Conservation (phyloP, 139 green algal genomes). For the Zygnema cylindricum region DNA sequence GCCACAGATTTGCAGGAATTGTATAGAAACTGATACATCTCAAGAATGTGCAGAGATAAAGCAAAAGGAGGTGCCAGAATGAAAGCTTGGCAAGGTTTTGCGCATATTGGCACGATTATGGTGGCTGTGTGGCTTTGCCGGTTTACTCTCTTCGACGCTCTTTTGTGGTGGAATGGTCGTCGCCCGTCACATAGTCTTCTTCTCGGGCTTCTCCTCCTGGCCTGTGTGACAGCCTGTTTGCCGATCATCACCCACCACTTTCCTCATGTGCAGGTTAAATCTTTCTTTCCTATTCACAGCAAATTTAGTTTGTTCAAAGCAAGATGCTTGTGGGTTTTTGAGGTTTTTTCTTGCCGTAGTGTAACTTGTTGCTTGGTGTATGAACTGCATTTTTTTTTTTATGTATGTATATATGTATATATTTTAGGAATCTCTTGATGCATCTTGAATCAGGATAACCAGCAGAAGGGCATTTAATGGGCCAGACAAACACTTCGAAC, state of each 20-base stretch:
- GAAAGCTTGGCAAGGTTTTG: constrained; percentile 68
- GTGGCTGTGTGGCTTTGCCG: constrained; percentile 73
- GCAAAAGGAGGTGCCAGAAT: constrained; percentile 7
- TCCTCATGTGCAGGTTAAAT: constrained; percentile 46
- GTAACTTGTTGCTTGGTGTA: no score
- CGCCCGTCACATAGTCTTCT: constrained; percentile 82
- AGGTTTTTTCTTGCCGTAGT: neutral
- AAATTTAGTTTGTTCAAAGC: neutral
- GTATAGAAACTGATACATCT: no score
- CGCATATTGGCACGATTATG: constrained; percentile 66
- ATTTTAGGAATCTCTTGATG: no score
- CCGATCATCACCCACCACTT: constrained; percentile 81
- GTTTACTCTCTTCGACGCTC: constrained; percentile 87
- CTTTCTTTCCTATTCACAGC: neutral
- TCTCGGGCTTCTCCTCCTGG: constrained; percentile 78
- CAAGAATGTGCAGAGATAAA: constrained; percentile 43
- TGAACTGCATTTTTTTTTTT: no score
- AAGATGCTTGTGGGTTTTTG: neutral
- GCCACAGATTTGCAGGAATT: no score
- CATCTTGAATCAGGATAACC: no score
- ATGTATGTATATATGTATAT: no score
- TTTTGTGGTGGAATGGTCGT: constrained; percentile 67
- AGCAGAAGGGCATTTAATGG: no score
- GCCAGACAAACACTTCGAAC: no score
- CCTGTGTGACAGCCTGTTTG: constrained; percentile 64